Percentiles rank a stretch among this genome's conserved stretches.
These are phyloP conservation scores for Candida maris DNA, from an alignment of 805 yeast species.

Conservation along the genomic window DNA sequence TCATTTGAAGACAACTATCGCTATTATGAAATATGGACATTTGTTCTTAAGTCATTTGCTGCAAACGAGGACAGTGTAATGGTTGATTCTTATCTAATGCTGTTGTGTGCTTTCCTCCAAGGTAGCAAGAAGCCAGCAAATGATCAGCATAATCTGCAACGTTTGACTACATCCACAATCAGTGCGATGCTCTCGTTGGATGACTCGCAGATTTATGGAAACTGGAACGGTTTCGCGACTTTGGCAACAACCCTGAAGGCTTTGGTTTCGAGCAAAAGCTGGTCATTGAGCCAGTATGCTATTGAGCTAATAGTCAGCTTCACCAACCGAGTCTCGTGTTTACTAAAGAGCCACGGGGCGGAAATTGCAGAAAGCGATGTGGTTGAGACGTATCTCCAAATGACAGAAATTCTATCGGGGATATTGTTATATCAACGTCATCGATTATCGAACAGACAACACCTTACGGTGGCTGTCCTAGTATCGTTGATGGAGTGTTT, in stretches of 20 bases:
- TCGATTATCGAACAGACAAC: constrained; percentile 70
- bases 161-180: constrained; percentile 30
- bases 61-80: neutral
- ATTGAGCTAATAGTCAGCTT: constrained; percentile 45
- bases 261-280: constrained; percentile 45
- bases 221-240: constrained; percentile 4
- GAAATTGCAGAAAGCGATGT: neutral
- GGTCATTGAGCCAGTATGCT: constrained; percentile 64
- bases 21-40: constrained; percentile 12
- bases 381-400: constrained; percentile 21
- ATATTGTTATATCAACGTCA: constrained; percentile 65
- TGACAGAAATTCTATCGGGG: constrained; percentile 55
- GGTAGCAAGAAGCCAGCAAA: constrained; percentile 4
- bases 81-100: constrained; percentile 1
- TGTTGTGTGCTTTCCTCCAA: constrained; percentile 8
- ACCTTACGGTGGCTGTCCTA: constrained; percentile 51
- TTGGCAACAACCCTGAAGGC: constrained; percentile 35
- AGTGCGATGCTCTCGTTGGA: constrained; percentile 23
- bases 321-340: constrained; percentile 10
- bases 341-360: neutral
- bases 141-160: constrained; percentile 5
- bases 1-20: constrained; percentile 2
- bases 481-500: constrained; percentile 49
- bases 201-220: constrained; percentile 1
- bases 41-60: constrained; percentile 2